These are phyloP conservation scores for Canna indica DNA, from an alignment of 176 grass and related monocot species.

Conservation along the genomic window DNA sequence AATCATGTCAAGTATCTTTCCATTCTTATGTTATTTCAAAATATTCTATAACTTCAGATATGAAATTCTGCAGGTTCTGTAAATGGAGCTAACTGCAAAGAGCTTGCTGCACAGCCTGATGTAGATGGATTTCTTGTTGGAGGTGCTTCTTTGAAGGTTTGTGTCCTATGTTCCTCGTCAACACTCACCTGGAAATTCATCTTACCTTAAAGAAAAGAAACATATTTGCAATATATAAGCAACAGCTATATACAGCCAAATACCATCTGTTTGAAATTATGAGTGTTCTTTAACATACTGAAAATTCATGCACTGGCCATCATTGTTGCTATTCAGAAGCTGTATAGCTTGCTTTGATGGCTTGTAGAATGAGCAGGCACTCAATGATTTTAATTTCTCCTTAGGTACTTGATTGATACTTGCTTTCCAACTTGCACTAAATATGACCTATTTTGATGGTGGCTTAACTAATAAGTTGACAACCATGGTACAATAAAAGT, in stretches of 20 bases:
- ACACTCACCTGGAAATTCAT: no score
- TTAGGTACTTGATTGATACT: no score
- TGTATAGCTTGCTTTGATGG: no score
- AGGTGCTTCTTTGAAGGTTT: constrained; percentile 19
- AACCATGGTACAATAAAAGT: not conserved
- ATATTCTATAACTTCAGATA: not conserved
- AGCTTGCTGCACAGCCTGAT: constrained; percentile 16
- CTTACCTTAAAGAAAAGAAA: not conserved
- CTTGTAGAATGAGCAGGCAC: not conserved
- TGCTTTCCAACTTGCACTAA: not conserved
- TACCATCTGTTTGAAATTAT: no score
- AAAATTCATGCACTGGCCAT: no score
- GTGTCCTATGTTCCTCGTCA: not conserved
- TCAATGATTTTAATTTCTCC: not conserved
- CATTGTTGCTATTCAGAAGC: no score
- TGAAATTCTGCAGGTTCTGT: constrained; percentile 10
- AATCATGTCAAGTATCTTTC: not conserved
- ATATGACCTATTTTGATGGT: no score
- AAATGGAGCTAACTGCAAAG: constrained; percentile 13
- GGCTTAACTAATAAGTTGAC: not conserved
- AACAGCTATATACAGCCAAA: not conserved
- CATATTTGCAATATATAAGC: not conserved
- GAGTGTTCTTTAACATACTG: no score
- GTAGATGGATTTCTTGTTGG: constrained; percentile 22
- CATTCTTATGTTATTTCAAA: not conserved